These are phyloP conservation scores for Lasiodiplodia citricola DNA, from an alignment of 2,329 filamentous ascomycete species.

Conservation along the genomic window DNA sequence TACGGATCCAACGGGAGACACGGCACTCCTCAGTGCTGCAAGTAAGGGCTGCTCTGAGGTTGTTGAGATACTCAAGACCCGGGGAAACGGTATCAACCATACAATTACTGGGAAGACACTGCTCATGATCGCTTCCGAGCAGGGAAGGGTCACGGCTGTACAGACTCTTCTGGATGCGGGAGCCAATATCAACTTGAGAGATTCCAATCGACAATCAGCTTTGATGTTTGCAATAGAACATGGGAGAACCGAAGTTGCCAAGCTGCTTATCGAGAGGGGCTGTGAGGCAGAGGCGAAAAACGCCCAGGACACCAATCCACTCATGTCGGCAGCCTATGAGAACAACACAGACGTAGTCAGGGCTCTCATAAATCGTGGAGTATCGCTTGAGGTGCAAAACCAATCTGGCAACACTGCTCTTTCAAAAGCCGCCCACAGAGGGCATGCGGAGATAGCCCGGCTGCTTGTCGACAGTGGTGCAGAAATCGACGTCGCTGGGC, in stretches of 20 bases:
- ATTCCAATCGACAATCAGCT: background rate
- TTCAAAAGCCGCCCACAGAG: background rate
- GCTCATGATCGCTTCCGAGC: background rate
- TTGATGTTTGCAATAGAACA: background rate
- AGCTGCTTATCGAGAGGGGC: background rate
- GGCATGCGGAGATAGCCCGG: background rate
- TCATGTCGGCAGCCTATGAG: background rate
- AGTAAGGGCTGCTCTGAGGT: background rate
- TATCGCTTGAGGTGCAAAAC: background rate
- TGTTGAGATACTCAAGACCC: background rate
- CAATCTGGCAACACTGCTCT: background rate
- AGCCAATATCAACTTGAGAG: background rate
- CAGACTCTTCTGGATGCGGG: background rate
- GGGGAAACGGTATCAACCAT: background rate
- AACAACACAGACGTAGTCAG: background rate
- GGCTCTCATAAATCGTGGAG: background rate
- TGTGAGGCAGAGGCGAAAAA: background rate
- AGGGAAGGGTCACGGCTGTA: background rate
- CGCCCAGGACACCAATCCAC: background rate
- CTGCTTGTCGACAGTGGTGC: background rate
- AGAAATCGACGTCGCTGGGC: background rate
- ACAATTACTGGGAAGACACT: background rate
- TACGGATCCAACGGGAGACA: background rate
- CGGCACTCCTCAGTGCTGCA: background rate
- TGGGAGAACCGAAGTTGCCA: background rate